Conservation (phyloP, 2,329 filamentous ascomycete genomes). For the Alternaria gansuensis region DNA sequence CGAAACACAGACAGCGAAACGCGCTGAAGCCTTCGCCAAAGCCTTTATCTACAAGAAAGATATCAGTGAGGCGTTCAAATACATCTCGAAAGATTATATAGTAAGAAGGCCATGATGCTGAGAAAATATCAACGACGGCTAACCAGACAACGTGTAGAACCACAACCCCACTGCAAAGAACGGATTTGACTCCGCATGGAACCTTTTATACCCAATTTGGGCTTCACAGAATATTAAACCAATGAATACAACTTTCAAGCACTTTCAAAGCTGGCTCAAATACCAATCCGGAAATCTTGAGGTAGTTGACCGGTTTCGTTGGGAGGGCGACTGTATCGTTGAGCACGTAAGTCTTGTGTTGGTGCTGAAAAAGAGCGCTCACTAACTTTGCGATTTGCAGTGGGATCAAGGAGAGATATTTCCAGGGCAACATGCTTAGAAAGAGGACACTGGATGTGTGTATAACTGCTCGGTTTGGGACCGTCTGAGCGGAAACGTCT, state of each 20-base stretch:
- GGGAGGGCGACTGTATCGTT: constrained; percentile 46
- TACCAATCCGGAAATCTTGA: constrained; percentile 33
- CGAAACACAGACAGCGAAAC: constrained; percentile 24
- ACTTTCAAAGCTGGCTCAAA: constrained; percentile 40
- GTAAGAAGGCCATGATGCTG: constrained; percentile 17
- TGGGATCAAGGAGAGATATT: constrained; percentile 42
- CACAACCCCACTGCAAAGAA: constrained; percentile 43
- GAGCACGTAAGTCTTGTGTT: constrained; percentile 40
- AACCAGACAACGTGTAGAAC: constrained; percentile 30
- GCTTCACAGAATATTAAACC: constrained; percentile 33
- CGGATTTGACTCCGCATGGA: constrained; percentile 43
- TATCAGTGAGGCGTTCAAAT: constrained; percentile 43
- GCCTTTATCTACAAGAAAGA: constrained; percentile 44
- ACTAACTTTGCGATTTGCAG: constrained; percentile 18
- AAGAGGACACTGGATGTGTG: background rate
- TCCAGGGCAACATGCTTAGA: constrained; percentile 11
- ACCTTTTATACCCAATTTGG: constrained; percentile 40
- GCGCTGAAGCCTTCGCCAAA: constrained; percentile 35
- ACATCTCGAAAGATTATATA: constrained; percentile 41
- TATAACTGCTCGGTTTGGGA: background rate
- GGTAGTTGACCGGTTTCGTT: constrained; percentile 43
- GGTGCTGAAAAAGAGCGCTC: background rate
- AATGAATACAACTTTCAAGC: constrained; percentile 34
- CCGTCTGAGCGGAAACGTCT: background rate
- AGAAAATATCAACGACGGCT: background rate